Evolutionary conservation across 345 rosid species (phyloP), one percentile per base, ranked within the genome.

Genomic region (Toxicodendron radicans): DNA sequence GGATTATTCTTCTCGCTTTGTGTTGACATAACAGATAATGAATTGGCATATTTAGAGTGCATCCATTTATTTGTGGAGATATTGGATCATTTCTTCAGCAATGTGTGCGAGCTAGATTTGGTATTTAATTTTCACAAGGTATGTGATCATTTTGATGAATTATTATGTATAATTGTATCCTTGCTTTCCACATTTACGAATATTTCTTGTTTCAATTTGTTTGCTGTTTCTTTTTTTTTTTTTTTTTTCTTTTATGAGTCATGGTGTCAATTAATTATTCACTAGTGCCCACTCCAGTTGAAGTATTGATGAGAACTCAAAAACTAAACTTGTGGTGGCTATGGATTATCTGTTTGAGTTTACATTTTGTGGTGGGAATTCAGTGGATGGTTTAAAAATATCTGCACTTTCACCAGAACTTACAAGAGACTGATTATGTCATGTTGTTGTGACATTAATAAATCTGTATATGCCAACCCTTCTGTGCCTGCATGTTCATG

Each of bases 71-170:
- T 95, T 80, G 99, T 95, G 76, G 99, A 95, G 87, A 91, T 95
- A 35, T 78, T 95, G 83, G 99, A 95, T 76, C 99, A 95, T 87
- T 95, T 95, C 91, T 95, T 95, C 87, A 95, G 99, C 93, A 95
- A 92, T 71, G 99, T 95, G 46, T 95, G 99, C 68, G 99, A 95
- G 83, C 92, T 95, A 16, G 99, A 95, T 82, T 85, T 95, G 84
- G 99, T 95, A 20, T 95, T 95, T 78, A 95, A 95, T 78, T 92
- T 95, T 78, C 92, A 92, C 86, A 95, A 95, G 99, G 99, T 95
- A 78, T 51, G 79, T 61, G 46, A 48, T 38, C 58, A 5, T 17
- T 0, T 71, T 59, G 27, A 18, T 35, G 10, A 35, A 3, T n/a
- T 45, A 24, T 46, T 64, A n/a, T 10, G 27, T 10, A 13, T 38